Evolutionary conservation across 2,329 filamentous ascomycete species (phyloP).

Genomic region (Ascochyta fabae): DNA sequence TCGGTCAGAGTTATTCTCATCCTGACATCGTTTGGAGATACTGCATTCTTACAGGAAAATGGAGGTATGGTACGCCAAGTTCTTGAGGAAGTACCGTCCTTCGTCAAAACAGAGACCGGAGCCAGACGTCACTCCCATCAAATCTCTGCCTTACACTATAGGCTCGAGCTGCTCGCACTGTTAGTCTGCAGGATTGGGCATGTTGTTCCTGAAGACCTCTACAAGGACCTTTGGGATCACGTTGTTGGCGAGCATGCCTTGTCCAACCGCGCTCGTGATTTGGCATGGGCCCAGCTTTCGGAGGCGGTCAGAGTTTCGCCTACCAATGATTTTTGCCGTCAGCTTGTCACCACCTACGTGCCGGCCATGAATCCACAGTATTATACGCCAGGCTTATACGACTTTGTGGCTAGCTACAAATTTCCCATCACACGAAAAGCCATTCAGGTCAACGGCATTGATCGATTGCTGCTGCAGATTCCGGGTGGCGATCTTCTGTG

Average conservation of each 20-base stretch:
- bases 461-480: constrained; percentile 53
- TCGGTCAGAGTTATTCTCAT: constrained; percentile 69
- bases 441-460: constrained; percentile 25
- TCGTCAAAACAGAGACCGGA: constrained; percentile 34
- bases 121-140: constrained; percentile 19
- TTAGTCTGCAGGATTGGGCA: constrained; percentile 68
- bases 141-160: constrained; percentile 36
- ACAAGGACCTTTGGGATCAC: constrained; percentile 72
- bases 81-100: constrained; percentile 50
- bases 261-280: constrained; percentile 65
- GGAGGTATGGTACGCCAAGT: constrained; percentile 38
- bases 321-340: constrained; percentile 38
- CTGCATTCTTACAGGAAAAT: constrained; percentile 34
- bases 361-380: constrained; percentile 63
- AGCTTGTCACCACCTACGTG: constrained; percentile 58
- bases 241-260: constrained; percentile 71
- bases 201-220: constrained; percentile 67
- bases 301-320: constrained; percentile 30
- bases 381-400: constrained; percentile 67
- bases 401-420: constrained; percentile 63
- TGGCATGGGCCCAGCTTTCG: constrained; percentile 65
- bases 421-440: constrained; percentile 29
- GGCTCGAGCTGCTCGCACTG: constrained; percentile 62
- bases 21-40: constrained; percentile 27
- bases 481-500: constrained; percentile 75